Percentiles rank a stretch among this genome's conserved stretches.
Evolutionary conservation across 1,139 yeast species (phyloP).

Genomic region (Zhuliangozyma parablackwelliae): DNA sequence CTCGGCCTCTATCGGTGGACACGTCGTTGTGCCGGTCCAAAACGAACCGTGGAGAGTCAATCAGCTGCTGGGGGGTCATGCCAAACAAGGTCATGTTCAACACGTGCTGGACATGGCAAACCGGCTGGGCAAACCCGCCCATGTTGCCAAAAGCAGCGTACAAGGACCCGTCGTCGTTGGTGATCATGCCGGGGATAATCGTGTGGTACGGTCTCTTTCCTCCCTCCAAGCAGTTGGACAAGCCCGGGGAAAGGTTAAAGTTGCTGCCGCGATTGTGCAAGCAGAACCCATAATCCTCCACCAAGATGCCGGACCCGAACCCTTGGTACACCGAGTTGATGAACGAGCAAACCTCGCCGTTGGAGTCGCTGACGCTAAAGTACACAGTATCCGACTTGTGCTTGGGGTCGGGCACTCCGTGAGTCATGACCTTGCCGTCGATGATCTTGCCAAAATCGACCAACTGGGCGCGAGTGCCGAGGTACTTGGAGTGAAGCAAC

Average conservation of each 20-base stretch:
- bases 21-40: constrained; percentile 48
- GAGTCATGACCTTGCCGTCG: constrained; percentile 39
- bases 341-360: constrained; percentile 80
- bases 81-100: constrained; percentile 62
- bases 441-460: constrained; percentile 39
- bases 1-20: constrained; percentile 50
- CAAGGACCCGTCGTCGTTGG: constrained; percentile 35
- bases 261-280: constrained; percentile 77
- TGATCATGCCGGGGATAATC: constrained; percentile 76
- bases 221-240: constrained; percentile 61
- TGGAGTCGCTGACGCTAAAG: constrained; percentile 61
- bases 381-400: constrained; percentile 76
- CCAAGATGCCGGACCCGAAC: constrained; percentile 72
- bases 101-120: constrained; percentile 78
- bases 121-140: constrained; percentile 90
- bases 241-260: constrained; percentile 57
- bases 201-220: constrained; percentile 80
- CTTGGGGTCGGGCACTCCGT: constrained; percentile 60
- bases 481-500: constrained; percentile 40
- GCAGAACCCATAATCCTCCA: constrained; percentile 63
- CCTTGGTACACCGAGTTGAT: constrained; percentile 70
- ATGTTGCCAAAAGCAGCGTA: constrained; percentile 77
- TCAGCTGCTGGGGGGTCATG: constrained; percentile 66
- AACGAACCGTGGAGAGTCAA: constrained; percentile 74
- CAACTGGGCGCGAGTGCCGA: constrained; percentile 45